Evolutionary conservation across 1,139 yeast genomes (phyloP).

Genomic region (Kodamaea sp.): DNA sequence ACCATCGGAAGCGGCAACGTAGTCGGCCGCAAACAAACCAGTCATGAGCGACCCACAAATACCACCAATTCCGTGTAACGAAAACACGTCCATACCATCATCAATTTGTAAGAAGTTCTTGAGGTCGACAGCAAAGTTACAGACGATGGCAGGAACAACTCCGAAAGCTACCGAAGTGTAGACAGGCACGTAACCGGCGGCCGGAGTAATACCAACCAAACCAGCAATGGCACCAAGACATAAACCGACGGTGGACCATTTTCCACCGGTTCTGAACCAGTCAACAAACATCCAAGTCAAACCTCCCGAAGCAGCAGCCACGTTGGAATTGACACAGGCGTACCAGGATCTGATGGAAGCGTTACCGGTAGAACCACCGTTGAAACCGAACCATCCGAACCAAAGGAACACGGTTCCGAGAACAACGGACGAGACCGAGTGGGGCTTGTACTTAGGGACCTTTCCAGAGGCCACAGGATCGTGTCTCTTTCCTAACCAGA

Average conservation of each 20-base stretch:
- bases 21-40: constrained; percentile 92
- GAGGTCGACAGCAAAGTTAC: constrained; percentile 83
- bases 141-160: constrained; percentile 69
- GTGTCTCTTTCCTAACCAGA: constrained; percentile 86
- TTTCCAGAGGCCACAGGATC: constrained; percentile 72
- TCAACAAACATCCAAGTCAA: constrained; percentile 92
- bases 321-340: constrained; percentile 87
- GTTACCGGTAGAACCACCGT: constrained; percentile 96
- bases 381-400: constrained; percentile 99
- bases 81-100: constrained; percentile 94
- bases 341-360: constrained; percentile 91
- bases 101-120: constrained; percentile 75
- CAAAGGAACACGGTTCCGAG: constrained; percentile 91
- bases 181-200: constrained; percentile 93
- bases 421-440: constrained; percentile 85
- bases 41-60: constrained; percentile 80
- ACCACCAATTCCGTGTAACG: constrained; percentile 94
- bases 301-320: constrained; percentile 92
- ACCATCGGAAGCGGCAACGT: constrained; percentile 76
- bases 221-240: constrained; percentile 95
- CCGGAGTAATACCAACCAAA: constrained; percentile 94
- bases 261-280: constrained; percentile 82
- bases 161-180: constrained; percentile 88
- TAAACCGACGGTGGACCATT: constrained; percentile 94
- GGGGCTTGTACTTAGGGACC: constrained; percentile 89